phyloP scores from a whole-genome alignment of 1,284 basidiomycete genomes.

The Sporisorium scitamineum region DNA sequence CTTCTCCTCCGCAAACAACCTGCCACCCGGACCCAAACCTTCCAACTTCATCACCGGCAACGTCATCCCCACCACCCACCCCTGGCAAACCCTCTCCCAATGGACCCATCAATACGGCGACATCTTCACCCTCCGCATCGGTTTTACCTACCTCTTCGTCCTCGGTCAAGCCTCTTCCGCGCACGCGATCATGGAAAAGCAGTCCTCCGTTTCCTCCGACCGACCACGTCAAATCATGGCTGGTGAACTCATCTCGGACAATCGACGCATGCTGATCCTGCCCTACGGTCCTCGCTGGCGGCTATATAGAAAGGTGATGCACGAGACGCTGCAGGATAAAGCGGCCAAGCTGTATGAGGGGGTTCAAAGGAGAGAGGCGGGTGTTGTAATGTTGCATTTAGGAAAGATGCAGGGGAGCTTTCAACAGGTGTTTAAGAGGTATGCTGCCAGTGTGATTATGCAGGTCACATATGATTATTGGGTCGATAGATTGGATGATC shows the following conservation, averaged over 20 bases:
- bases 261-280: slow-evolving; percentile 51
- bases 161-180: slow-evolving; percentile 30
- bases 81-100: slow-evolving; percentile 35
- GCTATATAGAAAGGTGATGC: slow-evolving; percentile 42
- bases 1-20: not conserved
- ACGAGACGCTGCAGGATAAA: slow-evolving; percentile 44
- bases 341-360: slow-evolving; percentile 42
- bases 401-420: slow-evolving; percentile 17
- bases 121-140: slow-evolving; percentile 34
- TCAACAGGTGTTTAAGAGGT: slow-evolving; percentile 32
- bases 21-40: slow-evolving; percentile 23
- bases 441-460: slow-evolving; percentile 52
- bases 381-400: slow-evolving; percentile 22
- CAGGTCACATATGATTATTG: slow-evolving; percentile 29
- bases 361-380: slow-evolving; percentile 38
- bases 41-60: slow-evolving; percentile 10
- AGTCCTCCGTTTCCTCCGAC: slow-evolving; percentile 16
- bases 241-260: slow-evolving; percentile 48
- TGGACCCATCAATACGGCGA: slow-evolving; percentile 43
- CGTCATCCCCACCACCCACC: slow-evolving; percentile 26
- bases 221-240: slow-evolving; percentile 46
- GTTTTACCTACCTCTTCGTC: slow-evolving; percentile 28
- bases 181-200: slow-evolving; percentile 30
- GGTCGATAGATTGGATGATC: slow-evolving; percentile 33
- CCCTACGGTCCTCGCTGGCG: slow-evolving; percentile 46